phyloP scores from a whole-genome alignment of 495 filamentous ascomycete genomes.

The Neurospora pannonica region DNA sequence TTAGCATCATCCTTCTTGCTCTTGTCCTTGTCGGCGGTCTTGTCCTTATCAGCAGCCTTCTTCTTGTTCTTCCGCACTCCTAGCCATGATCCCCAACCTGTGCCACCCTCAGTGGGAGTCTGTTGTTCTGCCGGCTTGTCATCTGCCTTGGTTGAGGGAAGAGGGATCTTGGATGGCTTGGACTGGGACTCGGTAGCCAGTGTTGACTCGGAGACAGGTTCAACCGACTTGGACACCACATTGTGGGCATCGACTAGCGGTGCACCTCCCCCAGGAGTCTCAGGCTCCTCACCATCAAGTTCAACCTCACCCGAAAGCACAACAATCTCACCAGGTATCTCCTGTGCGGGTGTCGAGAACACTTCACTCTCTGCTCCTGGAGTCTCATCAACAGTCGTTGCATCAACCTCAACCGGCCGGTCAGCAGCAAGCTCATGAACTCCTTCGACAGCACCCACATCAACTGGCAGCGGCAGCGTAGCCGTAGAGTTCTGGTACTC shows the following conservation, averaged over 20 bases:
- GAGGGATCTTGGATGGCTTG: background rate
- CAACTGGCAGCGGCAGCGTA: background rate
- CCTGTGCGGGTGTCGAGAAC: background rate
- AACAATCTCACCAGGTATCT: background rate
- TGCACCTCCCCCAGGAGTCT: background rate
- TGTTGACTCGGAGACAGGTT: background rate
- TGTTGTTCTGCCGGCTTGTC: background rate
- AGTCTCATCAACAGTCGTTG: background rate
- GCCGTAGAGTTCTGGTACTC: background rate
- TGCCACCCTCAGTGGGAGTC: background rate
- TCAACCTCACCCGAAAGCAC: background rate
- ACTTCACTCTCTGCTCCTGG: background rate
- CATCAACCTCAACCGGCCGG: background rate
- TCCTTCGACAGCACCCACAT: background rate
- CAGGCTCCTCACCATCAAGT: background rate
- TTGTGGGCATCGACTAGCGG: background rate
- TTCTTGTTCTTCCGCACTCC: background rate
- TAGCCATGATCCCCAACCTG: background rate
- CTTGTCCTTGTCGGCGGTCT: background rate
- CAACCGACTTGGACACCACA: background rate
- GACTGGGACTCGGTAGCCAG: background rate
- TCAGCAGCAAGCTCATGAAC: background rate
- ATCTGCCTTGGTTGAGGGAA: background rate
- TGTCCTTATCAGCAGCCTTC: background rate
- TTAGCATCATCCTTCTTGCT: background rate